Percentiles rank a stretch among this genome's conserved stretches.
Conservation (phyloP, 2,329 filamentous ascomycete genomes). For the Acephala macrosclerotiorum region DNA sequence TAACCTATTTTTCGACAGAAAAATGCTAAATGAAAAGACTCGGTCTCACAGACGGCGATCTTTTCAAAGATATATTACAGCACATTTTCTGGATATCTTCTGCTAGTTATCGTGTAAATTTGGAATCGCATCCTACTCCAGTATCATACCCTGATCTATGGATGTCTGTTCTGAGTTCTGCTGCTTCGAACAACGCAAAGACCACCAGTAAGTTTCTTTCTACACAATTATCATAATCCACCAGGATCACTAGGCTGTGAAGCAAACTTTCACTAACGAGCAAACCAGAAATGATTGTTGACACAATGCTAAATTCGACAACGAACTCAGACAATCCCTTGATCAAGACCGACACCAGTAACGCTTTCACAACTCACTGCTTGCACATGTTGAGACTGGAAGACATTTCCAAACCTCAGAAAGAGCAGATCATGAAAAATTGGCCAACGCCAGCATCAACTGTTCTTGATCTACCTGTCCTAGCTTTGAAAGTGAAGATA, state of each 20-base stretch:
- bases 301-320: conserved; percentile 34
- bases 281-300: conserved; percentile 38
- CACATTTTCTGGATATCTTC: conserved; percentile 40
- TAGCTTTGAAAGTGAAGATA: conserved; percentile 57
- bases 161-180: conserved; percentile 35
- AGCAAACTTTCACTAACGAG: conserved; percentile 9
- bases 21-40: too few relatives aligned
- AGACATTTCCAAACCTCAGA: conserved; percentile 50
- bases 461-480: conserved; percentile 40
- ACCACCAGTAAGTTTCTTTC: conserved; percentile 33
- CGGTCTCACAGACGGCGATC: conserved; percentile 19
- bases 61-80: conserved; percentile 34
- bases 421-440: conserved; percentile 53
- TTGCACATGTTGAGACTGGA: conserved; percentile 44
- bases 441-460: conserved; percentile 31
- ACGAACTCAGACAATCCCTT: conserved; percentile 34
- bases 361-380: conserved; percentile 37
- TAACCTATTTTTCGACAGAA: too few relatives aligned
- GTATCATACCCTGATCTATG: conserved; percentile 36
- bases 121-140: conserved; percentile 13
- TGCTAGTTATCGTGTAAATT: conserved; percentile 5
- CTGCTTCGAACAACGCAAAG: conserved; percentile 34
- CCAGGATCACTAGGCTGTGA: background rate
- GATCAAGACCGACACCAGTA: conserved; percentile 27
- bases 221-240: background rate